Evolutionary conservation across 202 grass and related monocot species (phyloP).

Genomic region (Hordeum pubiflorum): DNA sequence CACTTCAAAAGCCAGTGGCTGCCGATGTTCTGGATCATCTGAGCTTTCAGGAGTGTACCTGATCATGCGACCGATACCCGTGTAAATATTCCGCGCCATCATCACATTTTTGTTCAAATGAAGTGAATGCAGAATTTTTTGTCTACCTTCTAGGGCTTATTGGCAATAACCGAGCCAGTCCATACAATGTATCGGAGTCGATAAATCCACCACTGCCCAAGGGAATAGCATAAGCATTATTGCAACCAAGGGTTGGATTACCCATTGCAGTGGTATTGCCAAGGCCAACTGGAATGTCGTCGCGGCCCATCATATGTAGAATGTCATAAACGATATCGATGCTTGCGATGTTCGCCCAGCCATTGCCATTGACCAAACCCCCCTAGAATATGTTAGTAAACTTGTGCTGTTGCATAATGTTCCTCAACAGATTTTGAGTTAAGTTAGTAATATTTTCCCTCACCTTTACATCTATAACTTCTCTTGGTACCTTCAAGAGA

Average conservation of each 20-base stretch:
- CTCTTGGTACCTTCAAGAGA: too few relatives aligned
- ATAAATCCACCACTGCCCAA: slow-evolving; percentile 67
- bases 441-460: not conserved
- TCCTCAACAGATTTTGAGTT: not conserved
- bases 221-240: slow-evolving; percentile 59
- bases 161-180: slow-evolving; percentile 56
- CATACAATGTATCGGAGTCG: slow-evolving; percentile 85
- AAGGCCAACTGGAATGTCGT: slow-evolving; percentile 66
- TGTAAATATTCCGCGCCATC: not conserved
- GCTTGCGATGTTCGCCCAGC: slow-evolving; percentile 64
- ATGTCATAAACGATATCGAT: slow-evolving; percentile 77
- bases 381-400: slow-evolving; percentile 33
- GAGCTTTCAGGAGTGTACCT: slow-evolving; percentile 52
- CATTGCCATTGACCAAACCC: slow-evolving; percentile 64
- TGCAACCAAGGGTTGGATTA: slow-evolving; percentile 49
- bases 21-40: slow-evolving; percentile 37
- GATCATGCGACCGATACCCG: not conserved
- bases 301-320: slow-evolving; percentile 88
- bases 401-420: not conserved
- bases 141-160: slow-evolving; percentile 70
- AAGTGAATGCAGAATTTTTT: not conserved
- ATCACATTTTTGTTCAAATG: not conserved
- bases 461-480: too few relatives aligned
- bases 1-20: slow-evolving; percentile 55
- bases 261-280: slow-evolving; percentile 45